Conservation (phyloP, 2,329 filamentous ascomycete genomes). For the Fusarium cyanostomum region DNA sequence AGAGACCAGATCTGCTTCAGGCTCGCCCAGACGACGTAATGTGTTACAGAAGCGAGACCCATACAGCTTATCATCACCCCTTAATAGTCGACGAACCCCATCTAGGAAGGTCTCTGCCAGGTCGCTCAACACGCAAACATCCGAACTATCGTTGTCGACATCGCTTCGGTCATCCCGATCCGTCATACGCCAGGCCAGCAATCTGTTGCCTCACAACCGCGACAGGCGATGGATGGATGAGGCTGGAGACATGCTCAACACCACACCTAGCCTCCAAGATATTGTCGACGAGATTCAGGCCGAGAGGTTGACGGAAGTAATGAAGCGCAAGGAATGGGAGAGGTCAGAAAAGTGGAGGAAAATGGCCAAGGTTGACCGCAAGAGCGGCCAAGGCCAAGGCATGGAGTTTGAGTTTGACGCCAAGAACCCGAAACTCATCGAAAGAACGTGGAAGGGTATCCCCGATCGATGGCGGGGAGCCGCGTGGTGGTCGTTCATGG, state of each 20-base stretch:
- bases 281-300: slow-evolving; percentile 64
- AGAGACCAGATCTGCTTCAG: slow-evolving; percentile 54
- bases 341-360: slow-evolving; percentile 73
- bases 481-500: slow-evolving; percentile 94
- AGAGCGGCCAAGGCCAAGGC: slow-evolving; percentile 62
- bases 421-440: slow-evolving; percentile 83
- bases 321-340: slow-evolving; percentile 70
- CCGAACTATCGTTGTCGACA: slow-evolving; percentile 57
- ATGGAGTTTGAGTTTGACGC: slow-evolving; percentile 79
- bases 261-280: slow-evolving; percentile 65
- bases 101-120: slow-evolving; percentile 66
- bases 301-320: slow-evolving; percentile 61
- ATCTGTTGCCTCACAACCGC: slow-evolving; percentile 68
- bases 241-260: slow-evolving; percentile 72
- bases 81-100: slow-evolving; percentile 54
- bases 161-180: slow-evolving; percentile 65
- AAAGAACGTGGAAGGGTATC: slow-evolving; percentile 97
- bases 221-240: slow-evolving; percentile 70
- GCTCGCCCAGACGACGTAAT: slow-evolving; percentile 56
- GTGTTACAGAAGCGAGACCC: slow-evolving; percentile 53
- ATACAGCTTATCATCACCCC: slow-evolving; percentile 52
- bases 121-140: slow-evolving; percentile 67
- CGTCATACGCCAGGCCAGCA: slow-evolving; percentile 65
- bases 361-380: slow-evolving; percentile 68
- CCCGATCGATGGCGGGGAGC: slow-evolving; percentile 93